A percentile compares a stretch with the other conserved stretches of the same genome.
These are phyloP conservation scores for Trichothecium sympodiale DNA, from an alignment of 2,329 filamentous ascomycete genomes.

Conservation along the genomic window DNA sequence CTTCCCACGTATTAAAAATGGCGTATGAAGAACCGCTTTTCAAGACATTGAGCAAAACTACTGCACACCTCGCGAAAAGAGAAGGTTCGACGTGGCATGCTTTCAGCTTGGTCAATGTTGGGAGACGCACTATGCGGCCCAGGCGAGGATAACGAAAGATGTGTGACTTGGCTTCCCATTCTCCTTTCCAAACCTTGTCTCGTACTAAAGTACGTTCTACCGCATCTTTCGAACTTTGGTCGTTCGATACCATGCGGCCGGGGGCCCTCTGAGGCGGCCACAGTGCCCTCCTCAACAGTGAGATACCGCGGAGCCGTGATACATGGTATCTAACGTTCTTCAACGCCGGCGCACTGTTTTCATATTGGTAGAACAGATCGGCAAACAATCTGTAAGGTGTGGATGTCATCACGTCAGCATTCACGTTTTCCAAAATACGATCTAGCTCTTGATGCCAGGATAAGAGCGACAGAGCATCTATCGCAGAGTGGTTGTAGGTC, in stretches of 20 bases:
- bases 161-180: slow-evolving; percentile 13
- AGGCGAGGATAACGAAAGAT: slow-evolving; percentile 19
- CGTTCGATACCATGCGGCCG: slow-evolving; percentile 21
- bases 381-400: slow-evolving; percentile 20
- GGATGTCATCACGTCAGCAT: slow-evolving; percentile 8
- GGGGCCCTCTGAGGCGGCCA: slow-evolving; percentile 22
- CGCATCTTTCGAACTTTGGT: slow-evolving; percentile 10
- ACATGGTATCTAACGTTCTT: slow-evolving; percentile 18
- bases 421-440: slow-evolving; percentile 13
- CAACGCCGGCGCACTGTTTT: slow-evolving; percentile 15
- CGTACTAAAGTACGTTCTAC: slow-evolving; percentile 12
- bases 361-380: slow-evolving; percentile 19
- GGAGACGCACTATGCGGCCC: slow-evolving; percentile 16
- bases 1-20: slow-evolving; percentile 22
- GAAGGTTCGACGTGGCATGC: slow-evolving; percentile 13
- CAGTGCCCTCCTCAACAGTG: slow-evolving; percentile 16
- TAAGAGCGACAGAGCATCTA: slow-evolving; percentile 21
- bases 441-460: slow-evolving; percentile 22
- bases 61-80: slow-evolving; percentile 18
- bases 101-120: slow-evolving; percentile 12
- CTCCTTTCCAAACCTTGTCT: slow-evolving; percentile 15
- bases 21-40: slow-evolving; percentile 19
- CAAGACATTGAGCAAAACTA: slow-evolving; percentile 21
- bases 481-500: slow-evolving; percentile 22
- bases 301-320: slow-evolving; percentile 21